These are phyloP conservation scores for Candida arabinofermentans DNA, from an alignment of 805 yeast species.

Conservation along the genomic window DNA sequence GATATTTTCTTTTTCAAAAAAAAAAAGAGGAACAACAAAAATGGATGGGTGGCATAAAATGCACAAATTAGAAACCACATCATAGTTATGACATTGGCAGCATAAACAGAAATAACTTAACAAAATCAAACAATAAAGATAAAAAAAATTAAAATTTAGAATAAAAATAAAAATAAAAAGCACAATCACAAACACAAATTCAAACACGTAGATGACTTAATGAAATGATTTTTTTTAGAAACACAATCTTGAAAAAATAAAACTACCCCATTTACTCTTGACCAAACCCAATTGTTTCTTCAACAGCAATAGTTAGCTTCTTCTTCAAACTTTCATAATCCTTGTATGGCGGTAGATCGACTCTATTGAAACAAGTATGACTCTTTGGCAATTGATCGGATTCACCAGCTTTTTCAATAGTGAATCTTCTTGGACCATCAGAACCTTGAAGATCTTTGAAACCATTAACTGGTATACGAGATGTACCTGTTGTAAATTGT, in stretches of 20 bases:
- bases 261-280: constrained; percentile 67
- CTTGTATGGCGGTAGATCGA: constrained; percentile 91
- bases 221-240: neutral
- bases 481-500: constrained; percentile 98
- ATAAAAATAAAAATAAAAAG: too few relatives aligned
- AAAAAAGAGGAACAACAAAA: too few relatives aligned
- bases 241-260: neutral
- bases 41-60: too few relatives aligned
- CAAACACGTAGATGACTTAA: too few relatives aligned
- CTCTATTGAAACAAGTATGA: constrained; percentile 98
- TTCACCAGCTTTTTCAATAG: constrained; percentile 98
- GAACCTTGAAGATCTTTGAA: constrained; percentile 98
- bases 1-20: too few relatives aligned
- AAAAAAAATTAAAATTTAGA: too few relatives aligned
- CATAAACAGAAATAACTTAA: too few relatives aligned
- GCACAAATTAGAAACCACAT: too few relatives aligned
- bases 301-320: constrained; percentile 93
- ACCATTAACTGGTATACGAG: constrained; percentile 98
- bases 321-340: constrained; percentile 82
- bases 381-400: constrained; percentile 90
- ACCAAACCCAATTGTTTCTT: constrained; percentile 98
- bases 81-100: too few relatives aligned
- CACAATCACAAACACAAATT: too few relatives aligned
- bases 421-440: constrained; percentile 98
- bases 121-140: too few relatives aligned